Conservation (phyloP, 768 basidiomycete genomes). For the Calvatia gigantea region DNA sequence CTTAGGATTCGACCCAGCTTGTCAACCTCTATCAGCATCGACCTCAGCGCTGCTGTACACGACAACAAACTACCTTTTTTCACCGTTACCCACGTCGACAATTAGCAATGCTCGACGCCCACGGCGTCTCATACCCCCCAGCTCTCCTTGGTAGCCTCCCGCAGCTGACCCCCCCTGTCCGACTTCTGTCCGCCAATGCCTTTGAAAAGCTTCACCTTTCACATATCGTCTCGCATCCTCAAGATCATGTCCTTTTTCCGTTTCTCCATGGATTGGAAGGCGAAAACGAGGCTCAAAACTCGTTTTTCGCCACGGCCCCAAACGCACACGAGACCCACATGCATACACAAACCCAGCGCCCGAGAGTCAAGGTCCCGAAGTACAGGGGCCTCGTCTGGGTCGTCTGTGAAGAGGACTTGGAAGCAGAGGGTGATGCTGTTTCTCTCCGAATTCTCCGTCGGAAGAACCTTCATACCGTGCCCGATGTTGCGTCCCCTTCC, state of each 20-base stretch:
- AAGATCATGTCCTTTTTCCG: slow-evolving; percentile 81
- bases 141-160: slow-evolving; percentile 22
- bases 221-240: slow-evolving; percentile 68
- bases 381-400: slow-evolving; percentile 86
- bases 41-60: background rate
- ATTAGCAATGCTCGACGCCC: slow-evolving; percentile 2
- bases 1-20: background rate
- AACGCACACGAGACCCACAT: slow-evolving; percentile 12
- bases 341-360: slow-evolving; percentile 4
- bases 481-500: slow-evolving; percentile 14
- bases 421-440: slow-evolving; percentile 30
- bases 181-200: slow-evolving; percentile 33
- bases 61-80: background rate
- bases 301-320: slow-evolving; percentile 60
- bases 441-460: slow-evolving; percentile 31
- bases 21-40: slow-evolving; percentile 4
- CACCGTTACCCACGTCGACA: background rate
- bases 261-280: slow-evolving; percentile 88
- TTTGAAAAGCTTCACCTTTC: slow-evolving; percentile 62
- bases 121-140: slow-evolving; percentile 24
- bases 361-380: slow-evolving; percentile 28
- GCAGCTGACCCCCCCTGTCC: slow-evolving; percentile 22
- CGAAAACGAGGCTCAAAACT: slow-evolving; percentile 73
- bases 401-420: slow-evolving; percentile 68
- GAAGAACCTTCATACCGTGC: slow-evolving; percentile 17